Percentiles rank a stretch among this genome's conserved stretches.
Evolutionary conservation across 2,329 filamentous ascomycete genomes (phyloP).

Genomic region (Diaporthe citri): DNA sequence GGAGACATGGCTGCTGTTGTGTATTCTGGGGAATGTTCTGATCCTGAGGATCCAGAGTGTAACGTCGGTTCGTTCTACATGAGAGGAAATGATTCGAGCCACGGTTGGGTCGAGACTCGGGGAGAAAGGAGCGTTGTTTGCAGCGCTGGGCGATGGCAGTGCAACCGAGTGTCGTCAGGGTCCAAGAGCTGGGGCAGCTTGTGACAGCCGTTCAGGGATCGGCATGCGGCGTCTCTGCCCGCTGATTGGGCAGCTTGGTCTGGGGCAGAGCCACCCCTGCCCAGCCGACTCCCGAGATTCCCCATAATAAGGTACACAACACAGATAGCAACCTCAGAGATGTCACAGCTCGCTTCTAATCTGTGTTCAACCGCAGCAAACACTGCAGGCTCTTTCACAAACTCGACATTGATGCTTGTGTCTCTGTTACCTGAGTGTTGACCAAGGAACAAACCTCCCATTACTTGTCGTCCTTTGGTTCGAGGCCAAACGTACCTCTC

Average conservation of each 20-base stretch:
- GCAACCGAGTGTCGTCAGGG: slow-evolving; percentile 27
- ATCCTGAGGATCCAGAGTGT: neutral
- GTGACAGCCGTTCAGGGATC: slow-evolving; percentile 6
- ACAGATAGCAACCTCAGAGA: too few relatives aligned
- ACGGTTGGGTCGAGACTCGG: neutral
- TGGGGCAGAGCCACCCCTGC: slow-evolving; percentile 4
- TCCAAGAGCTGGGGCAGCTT: slow-evolving; percentile 25
- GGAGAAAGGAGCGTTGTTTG: slow-evolving; percentile 9
- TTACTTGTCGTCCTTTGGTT: neutral
- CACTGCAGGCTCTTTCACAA: neutral
- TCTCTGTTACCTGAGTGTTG: neutral
- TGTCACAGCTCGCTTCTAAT: neutral
- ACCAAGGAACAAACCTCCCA: neutral
- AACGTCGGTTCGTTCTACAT: slow-evolving; percentile 18
- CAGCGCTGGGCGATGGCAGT: neutral
- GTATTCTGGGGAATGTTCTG: neutral
- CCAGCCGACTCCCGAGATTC: neutral
- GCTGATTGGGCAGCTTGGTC: slow-evolving; percentile 15
- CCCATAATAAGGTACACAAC: too few relatives aligned
- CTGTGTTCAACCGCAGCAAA: neutral
- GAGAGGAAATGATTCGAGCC: slow-evolving; percentile 33
- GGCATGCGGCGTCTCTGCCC: neutral
- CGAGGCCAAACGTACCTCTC: neutral
- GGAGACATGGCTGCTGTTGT: slow-evolving; percentile 40
- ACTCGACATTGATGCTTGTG: neutral